These are phyloP conservation scores for Trichoderma sp. DNA, from an alignment of 2,329 filamentous ascomycete species.

Conservation along the genomic window DNA sequence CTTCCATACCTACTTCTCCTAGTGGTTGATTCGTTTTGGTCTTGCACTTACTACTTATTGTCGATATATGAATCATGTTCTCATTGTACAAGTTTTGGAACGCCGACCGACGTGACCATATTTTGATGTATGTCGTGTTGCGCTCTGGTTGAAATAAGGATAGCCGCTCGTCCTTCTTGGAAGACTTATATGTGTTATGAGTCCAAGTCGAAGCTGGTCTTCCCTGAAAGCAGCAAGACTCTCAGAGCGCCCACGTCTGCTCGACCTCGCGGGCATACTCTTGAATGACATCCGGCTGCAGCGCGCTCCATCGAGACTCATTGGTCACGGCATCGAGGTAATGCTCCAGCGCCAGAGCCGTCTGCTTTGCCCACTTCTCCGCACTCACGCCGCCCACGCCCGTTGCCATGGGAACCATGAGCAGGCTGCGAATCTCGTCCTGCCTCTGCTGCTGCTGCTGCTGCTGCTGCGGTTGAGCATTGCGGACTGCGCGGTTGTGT, in stretches of 20 bases:
- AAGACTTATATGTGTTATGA: background rate
- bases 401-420: slow-evolving; percentile 57
- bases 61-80: background rate
- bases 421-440: slow-evolving; percentile 45
- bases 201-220: background rate
- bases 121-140: background rate
- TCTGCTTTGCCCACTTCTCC: slow-evolving; percentile 54
- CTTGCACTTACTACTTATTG: background rate
- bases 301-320: slow-evolving; percentile 46
- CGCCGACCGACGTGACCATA: background rate
- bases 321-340: slow-evolving; percentile 51
- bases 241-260: slow-evolving; percentile 1
- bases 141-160: background rate
- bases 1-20: no score
- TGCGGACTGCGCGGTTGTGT: slow-evolving; percentile 44
- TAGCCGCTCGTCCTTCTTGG: no score
- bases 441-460: slow-evolving; percentile 10
- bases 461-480: background rate
- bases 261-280: slow-evolving; percentile 25
- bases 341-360: slow-evolving; percentile 54
- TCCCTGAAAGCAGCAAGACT: background rate
- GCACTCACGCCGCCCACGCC: slow-evolving; percentile 50
- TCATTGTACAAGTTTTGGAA: background rate
- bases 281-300: slow-evolving; percentile 34
- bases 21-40: no score